Evolutionary conservation across 2,329 filamentous ascomycete genomes (phyloP), one percentile per base, ranked within the genome.

Genomic region (Arthrobotrys iridis): DNA sequence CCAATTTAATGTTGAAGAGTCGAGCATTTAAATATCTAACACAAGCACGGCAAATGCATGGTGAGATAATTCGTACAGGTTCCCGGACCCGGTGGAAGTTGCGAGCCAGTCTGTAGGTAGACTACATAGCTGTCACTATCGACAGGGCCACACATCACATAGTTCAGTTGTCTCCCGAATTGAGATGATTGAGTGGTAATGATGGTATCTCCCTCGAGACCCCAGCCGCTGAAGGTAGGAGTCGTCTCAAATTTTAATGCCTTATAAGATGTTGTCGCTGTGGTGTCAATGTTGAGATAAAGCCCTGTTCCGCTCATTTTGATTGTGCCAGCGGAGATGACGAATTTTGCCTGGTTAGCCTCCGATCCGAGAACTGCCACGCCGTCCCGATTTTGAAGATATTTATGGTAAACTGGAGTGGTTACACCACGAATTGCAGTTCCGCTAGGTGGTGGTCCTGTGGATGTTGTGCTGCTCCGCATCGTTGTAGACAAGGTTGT

Each of bases 351-450:
- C 76, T 82, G 83, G 30, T 81, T 82, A 35, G 81, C 79, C 78
- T 86, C 85, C n/a, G 86, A 85, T 13, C 85, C 86, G 74, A 87
- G 84, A 0, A 87, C 84, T 0, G 85, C 83, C 6, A 83, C 81
- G 1, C 83, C 82, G 50, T 62, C 46, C 41, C 41, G 57, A 30
- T 55, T 66, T 79, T 87, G 86, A 2, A 87, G 81, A 77, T 87
- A 87, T 20, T 85, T 82, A 78, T 87, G 86, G 77, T 84, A 87
- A 66, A 87, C 84, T 1, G 86, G 86, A 4, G 82, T 82, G 66
- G 82, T 80, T 6, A 86, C 85, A 37, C 83, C 83, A 33, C 85
- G 85, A 74, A 87, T 85, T 7, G 60, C 60, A 6, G 60, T 65
- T 43, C 60, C 60, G 22, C 45, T 55, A 8, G 60, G 60, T 2